Evolutionary conservation across 805 yeast genomes (phyloP).

Genomic region (Candida verbasci): DNA sequence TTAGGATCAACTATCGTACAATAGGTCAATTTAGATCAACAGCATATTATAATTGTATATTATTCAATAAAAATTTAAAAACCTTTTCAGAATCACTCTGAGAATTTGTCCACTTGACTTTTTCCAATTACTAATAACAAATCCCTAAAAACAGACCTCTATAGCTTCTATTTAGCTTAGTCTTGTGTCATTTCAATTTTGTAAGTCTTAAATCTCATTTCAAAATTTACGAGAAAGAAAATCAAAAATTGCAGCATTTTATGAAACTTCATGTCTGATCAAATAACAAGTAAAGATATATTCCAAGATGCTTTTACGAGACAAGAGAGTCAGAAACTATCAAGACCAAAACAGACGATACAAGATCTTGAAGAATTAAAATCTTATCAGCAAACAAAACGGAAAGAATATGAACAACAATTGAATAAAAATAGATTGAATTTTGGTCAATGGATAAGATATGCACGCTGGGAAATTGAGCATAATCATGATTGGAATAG

Average conservation of each 20-base stretch:
- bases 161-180: no score
- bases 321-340: slow-evolving; percentile 19
- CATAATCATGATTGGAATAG: slow-evolving; percentile 69
- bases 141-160: no score
- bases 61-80: no score
- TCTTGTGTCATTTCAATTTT: no score
- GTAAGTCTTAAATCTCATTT: no score
- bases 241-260: background rate
- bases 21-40: no score
- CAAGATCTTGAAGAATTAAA: slow-evolving; percentile 76
- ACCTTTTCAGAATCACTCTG: no score
- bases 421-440: slow-evolving; percentile 78
- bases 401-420: slow-evolving; percentile 85
- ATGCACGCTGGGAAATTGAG: slow-evolving; percentile 82
- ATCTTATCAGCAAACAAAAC: slow-evolving; percentile 69
- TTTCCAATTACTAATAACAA: no score
- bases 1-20: no score
- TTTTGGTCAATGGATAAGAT: slow-evolving; percentile 85
- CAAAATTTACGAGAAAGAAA: background rate
- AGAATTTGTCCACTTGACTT: no score
- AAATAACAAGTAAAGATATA: slow-evolving; percentile 34
- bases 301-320: slow-evolving; percentile 30
- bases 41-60: no score
- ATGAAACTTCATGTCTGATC: slow-evolving; percentile 9
- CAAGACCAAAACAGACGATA: slow-evolving; percentile 31